Percentiles rank a stretch among this genome's conserved stretches.
Conservation (phyloP, 2,329 filamentous ascomycete species). For the Arthrobotrys conoides region DNA sequence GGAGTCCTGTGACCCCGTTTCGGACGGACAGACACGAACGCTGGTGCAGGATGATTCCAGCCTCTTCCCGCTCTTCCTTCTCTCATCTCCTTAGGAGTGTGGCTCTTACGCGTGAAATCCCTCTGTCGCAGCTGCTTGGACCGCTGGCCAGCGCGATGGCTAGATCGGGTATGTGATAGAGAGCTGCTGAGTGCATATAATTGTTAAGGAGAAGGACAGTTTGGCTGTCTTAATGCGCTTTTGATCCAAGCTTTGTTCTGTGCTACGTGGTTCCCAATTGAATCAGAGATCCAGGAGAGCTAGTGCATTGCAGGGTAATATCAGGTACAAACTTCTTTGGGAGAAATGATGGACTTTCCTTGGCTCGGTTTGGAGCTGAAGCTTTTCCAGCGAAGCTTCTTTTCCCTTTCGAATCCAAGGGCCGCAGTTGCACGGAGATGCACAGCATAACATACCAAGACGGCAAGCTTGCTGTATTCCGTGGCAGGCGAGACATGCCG, state of each 20-base stretch:
- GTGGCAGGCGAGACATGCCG: conserved; percentile 51
- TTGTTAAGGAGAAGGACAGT: conserved; percentile 27
- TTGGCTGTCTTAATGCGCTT: conserved; percentile 35
- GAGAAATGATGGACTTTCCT: conserved; percentile 7
- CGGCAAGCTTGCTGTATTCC: conserved; percentile 45
- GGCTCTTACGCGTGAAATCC: conserved; percentile 32
- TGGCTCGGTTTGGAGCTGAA: conserved; percentile 28
- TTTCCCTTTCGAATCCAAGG: conserved; percentile 22
- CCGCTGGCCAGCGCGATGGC: conserved; percentile 29
- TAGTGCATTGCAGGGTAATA: conserved; percentile 42
- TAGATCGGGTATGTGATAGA: conserved; percentile 61
- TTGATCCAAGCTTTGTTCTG: conserved; percentile 27
- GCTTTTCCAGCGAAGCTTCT: conserved; percentile 40
- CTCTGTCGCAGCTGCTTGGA: conserved; percentile 33
- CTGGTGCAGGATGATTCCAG: conserved; percentile 29
- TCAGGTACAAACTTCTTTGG: conserved; percentile 44
- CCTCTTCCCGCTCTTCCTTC: conserved; percentile 25
- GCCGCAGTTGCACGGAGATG: conserved; percentile 48
- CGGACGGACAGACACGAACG: conserved; percentile 12
- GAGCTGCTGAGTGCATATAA: conserved; percentile 55
- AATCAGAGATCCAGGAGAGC: conserved; percentile 25
- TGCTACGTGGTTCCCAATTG: conserved; percentile 57
- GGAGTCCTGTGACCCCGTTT: conserved; percentile 53
- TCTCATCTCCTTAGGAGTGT: neutral
- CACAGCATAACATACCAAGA: conserved; percentile 55